Conservation (phyloP, 1,139 yeast genomes). For the Candida pseudoviswanathii region DNA sequence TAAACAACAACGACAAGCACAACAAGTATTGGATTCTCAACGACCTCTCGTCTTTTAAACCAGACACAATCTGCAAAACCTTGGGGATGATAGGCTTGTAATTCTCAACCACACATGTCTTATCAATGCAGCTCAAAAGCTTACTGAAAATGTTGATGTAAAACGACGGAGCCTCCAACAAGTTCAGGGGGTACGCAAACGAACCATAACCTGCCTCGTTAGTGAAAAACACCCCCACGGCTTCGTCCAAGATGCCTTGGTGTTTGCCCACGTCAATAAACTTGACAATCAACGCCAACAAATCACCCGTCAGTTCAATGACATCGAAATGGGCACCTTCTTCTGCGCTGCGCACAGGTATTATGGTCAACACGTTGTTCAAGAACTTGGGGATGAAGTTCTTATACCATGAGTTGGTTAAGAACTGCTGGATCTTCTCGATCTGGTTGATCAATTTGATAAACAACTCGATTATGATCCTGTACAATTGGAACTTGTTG, state of each 20-base stretch:
- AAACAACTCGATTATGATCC: conserved; percentile 27
- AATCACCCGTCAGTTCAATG: conserved; percentile 38
- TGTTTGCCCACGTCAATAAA: conserved; percentile 41
- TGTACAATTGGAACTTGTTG: conserved; percentile 18
- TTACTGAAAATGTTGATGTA: conserved; percentile 51
- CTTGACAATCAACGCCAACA: conserved; percentile 39
- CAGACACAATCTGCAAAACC: conserved; percentile 22
- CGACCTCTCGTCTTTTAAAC: conserved; percentile 21
- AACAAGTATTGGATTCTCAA: conserved; percentile 62
- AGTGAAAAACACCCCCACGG: conserved; percentile 26
- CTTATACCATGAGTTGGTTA: conserved; percentile 47
- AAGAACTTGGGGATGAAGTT: conserved; percentile 38
- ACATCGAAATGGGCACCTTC: conserved; percentile 13
- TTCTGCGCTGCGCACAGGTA: conserved; percentile 15
- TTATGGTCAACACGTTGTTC: conserved; percentile 16
- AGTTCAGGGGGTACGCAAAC: conserved; percentile 18
- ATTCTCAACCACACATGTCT: conserved; percentile 17
- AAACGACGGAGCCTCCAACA: conserved; percentile 38
- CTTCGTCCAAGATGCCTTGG: conserved; percentile 38
- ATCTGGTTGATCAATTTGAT: conserved; percentile 25
- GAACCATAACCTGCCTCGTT: neutral
- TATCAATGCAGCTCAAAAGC: conserved; percentile 55
- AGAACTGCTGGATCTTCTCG: conserved; percentile 29
- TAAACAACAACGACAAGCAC: conserved; percentile 57
- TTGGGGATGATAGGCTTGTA: conserved; percentile 17